Percentiles rank a stretch among this genome's conserved stretches.
Evolutionary conservation across 495 filamentous ascomycete species (phyloP).

Genomic region (Neurospora sp.): DNA sequence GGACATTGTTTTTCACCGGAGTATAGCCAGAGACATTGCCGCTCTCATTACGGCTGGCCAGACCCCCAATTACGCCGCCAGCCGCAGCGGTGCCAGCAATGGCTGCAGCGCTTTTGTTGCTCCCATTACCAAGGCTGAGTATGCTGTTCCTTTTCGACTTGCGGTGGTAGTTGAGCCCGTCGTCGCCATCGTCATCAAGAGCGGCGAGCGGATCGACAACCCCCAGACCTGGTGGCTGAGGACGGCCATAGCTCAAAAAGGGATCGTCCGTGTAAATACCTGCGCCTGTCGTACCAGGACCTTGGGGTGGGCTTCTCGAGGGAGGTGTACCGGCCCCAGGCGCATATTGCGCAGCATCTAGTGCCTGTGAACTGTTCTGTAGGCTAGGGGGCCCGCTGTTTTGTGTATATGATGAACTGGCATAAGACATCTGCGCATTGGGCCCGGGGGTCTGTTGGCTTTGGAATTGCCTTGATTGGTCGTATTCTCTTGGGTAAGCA

Average conservation of each 20-base stretch:
- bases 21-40: conserved; percentile 29
- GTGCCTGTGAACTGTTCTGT: conserved; percentile 16
- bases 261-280: conserved; percentile 27
- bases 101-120: conserved; percentile 21
- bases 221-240: conserved; percentile 42
- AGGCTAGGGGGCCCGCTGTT: neutral
- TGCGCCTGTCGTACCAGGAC: conserved; percentile 12
- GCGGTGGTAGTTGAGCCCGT: conserved; percentile 50
- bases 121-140: conserved; percentile 39
- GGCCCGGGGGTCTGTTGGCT: conserved; percentile 14
- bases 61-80: conserved; percentile 45
- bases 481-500: conserved; percentile 30
- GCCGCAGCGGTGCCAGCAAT: conserved; percentile 36
- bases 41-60: conserved; percentile 29
- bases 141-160: conserved; percentile 39
- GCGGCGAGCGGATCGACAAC: conserved; percentile 61
- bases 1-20: conserved; percentile 23
- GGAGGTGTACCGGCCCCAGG: conserved; percentile 16
- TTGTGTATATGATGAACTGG: neutral
- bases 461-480: conserved; percentile 25
- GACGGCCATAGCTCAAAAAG: conserved; percentile 50
- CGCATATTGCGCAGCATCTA: conserved; percentile 6
- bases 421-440: conserved; percentile 8
- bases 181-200: conserved; percentile 80
- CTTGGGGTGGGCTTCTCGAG: conserved; percentile 14